Percentiles rank a stretch among this genome's conserved stretches.
Conservation (phyloP, 176 grass and related monocot species). For the Oryza longistaminata region DNA sequence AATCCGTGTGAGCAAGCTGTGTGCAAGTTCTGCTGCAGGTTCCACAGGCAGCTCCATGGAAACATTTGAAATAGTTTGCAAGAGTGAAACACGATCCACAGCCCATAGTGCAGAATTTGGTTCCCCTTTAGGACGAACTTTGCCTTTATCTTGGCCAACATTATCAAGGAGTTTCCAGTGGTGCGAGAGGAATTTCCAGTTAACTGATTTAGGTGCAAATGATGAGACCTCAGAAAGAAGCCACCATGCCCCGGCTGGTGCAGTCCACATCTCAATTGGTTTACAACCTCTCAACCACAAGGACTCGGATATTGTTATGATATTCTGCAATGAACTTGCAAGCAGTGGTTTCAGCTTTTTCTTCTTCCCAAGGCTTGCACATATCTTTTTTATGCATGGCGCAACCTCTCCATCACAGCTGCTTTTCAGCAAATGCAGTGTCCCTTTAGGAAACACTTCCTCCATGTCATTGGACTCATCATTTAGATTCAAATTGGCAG, state of each 20-base stretch:
- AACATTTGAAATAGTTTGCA: conserved; percentile 91
- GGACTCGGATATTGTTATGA: conserved; percentile 74
- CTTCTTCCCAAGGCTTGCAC: conserved; percentile 91
- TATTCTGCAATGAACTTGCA: conserved; percentile 77
- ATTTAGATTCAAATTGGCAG: conserved; percentile 46
- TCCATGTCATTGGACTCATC: conserved; percentile 43
- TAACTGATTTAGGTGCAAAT: conserved; percentile 71
- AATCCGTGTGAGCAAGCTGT: conserved; percentile 74
- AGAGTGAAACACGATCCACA: conserved; percentile 78
- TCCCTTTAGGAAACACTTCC: conserved; percentile 63
- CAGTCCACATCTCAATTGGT: conserved; percentile 74
- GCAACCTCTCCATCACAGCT: conserved; percentile 75
- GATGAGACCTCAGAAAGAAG: conserved; percentile 85
- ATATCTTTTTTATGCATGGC: conserved; percentile 81
- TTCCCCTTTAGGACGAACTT: conserved; percentile 55
- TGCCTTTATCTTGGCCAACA: conserved; percentile 43
- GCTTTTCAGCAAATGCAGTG: conserved; percentile 72
- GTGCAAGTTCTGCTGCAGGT: conserved; percentile 78
- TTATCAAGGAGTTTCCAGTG: conserved; percentile 95
- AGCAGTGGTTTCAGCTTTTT: conserved; percentile 75
- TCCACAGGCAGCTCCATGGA: conserved; percentile 84
- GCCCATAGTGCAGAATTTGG: conserved; percentile 69
- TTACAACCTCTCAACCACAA: conserved; percentile 52
- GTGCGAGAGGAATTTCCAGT: conserved; percentile 87
- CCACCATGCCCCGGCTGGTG: conserved; percentile 85